Percentiles rank a stretch among this genome's conserved stretches.
Conservation (phyloP, 2,329 filamentous ascomycete species). For the Aureobasidium sp. region DNA sequence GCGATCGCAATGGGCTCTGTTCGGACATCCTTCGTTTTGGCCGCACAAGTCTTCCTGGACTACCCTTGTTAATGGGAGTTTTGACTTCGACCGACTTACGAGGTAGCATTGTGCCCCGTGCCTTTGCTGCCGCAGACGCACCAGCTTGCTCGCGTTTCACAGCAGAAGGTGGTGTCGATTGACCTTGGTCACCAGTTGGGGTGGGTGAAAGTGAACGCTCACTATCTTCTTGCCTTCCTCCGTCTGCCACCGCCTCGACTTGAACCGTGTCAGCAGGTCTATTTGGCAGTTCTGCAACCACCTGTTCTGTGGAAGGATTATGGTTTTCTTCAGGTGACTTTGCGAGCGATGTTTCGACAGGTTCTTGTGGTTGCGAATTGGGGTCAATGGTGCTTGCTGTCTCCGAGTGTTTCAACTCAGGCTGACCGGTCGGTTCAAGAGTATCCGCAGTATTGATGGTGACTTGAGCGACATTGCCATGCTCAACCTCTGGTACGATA, state of each 20-base stretch:
- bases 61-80: slow-evolving; percentile 14
- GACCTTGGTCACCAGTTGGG: not conserved
- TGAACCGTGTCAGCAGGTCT: not conserved
- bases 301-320: not conserved
- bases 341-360: not conserved
- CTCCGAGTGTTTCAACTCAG: not conserved
- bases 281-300: not conserved
- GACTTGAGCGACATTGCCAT: not conserved
- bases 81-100: not conserved
- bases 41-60: slow-evolving; percentile 17
- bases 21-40: slow-evolving; percentile 16
- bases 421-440: not conserved
- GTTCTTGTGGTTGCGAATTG: not conserved
- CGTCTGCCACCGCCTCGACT: not conserved
- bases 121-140: slow-evolving; percentile 25
- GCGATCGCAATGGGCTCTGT: slow-evolving; percentile 1
- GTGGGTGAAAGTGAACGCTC: not conserved
- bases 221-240: not conserved
- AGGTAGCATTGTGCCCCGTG: slow-evolving; percentile 16
- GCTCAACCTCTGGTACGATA: not conserved
- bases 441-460: not conserved
- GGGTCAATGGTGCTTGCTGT: not conserved
- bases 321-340: not conserved
- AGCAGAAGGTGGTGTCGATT: slow-evolving; percentile 17
- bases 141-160: slow-evolving; percentile 30